Base-by-base conservation (phyloP, 176 grass and related monocot genomes). In the Cymbopogon citratus region DNA sequence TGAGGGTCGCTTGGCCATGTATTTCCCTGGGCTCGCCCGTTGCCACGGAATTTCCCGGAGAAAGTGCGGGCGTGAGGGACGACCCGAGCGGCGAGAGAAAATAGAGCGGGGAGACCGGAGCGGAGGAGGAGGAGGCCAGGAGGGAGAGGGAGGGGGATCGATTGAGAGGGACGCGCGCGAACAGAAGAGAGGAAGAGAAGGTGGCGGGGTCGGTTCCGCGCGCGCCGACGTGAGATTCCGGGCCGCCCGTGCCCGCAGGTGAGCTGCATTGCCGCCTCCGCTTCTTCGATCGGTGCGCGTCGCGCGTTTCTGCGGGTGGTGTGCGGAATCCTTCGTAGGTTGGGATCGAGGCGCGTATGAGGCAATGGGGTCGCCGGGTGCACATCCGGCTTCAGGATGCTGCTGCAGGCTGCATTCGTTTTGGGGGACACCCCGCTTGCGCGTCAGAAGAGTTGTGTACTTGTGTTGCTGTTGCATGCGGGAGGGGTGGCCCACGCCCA, bases 1-100 rank as follows among this genome's bases (percentile, higher is more conserved):
- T 19, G 46, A 4, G 70, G 26, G 40, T 45, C 36, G 40, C 61
- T 80, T 46, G 59, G 60, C 81, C 63, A 67, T 74, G 57, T 86
- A 67, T 70, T 70, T 33, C 31, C 31, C 31, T 33, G 31, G 31
- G 31, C 31, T 33, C 31, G 31, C 38, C 31, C 60, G 45, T 35
- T 35, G 66, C 80, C 80, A 46, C 51, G 84, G 15, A 85, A 57
- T 63, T 85, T 19, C 40, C 87, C 63, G 63, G 31, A 81, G 69
- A 71, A 86, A 71, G 78, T 82, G 82, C 78, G 73, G 87, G 83
- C 66, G 83, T 77, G 79, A 81, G 77, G 70, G 60, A 52, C 26
- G 73, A 4, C 38, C 13, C 34, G 9, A 23, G 51, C 41, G 9
- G 39, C 6, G 79, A 71, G 62, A 66, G 44, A 72, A 40, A 73